phyloP scores from a whole-genome alignment of 805 yeast species.

The Starmerella tilneyi region DNA sequence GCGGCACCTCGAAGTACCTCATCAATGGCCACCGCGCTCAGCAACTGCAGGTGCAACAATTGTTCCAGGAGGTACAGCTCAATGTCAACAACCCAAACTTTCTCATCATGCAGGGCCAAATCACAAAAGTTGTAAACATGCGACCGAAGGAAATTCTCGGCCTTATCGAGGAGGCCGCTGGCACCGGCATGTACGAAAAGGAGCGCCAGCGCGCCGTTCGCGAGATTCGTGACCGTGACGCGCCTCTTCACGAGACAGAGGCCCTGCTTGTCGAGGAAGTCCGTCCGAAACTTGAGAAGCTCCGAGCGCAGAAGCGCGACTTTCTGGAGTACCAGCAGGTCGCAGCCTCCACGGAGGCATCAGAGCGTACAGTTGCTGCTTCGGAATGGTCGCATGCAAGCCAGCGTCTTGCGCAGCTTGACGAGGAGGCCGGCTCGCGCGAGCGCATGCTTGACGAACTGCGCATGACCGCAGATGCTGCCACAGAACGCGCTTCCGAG shows the following conservation, averaged over 20 bases:
- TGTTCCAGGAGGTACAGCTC: slow-evolving; percentile 89
- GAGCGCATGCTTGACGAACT: slow-evolving; percentile 27
- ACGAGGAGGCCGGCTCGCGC: slow-evolving; percentile 2
- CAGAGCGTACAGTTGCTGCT: slow-evolving; percentile 64
- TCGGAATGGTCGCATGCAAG: slow-evolving; percentile 44
- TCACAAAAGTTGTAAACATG: slow-evolving; percentile 95
- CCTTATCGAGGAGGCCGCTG: slow-evolving; percentile 95
- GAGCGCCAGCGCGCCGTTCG: slow-evolving; percentile 83
- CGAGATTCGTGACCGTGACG: slow-evolving; percentile 84
- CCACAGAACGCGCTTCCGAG: not conserved
- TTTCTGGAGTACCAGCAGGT: slow-evolving; percentile 80
- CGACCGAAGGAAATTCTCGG: slow-evolving; percentile 82
- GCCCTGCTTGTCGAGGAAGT: slow-evolving; percentile 71
- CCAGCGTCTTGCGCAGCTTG: slow-evolving; percentile 10
- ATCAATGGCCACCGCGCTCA: slow-evolving; percentile 96
- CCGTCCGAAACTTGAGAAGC: slow-evolving; percentile 77
- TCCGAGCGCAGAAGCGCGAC: slow-evolving; percentile 69
- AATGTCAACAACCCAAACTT: slow-evolving; percentile 96
- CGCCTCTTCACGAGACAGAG: slow-evolving; percentile 68
- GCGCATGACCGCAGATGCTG: slow-evolving; percentile 21
- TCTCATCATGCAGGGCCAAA: slow-evolving; percentile 96
- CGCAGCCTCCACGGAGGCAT: slow-evolving; percentile 67
- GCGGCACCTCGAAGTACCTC: slow-evolving; percentile 83
- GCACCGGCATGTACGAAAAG: slow-evolving; percentile 91
- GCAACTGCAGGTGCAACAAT: slow-evolving; percentile 78